Evolutionary conservation across 805 yeast species (phyloP), one percentile per base, ranked within the genome.

Genomic region (Starmerella davenportii): DNA sequence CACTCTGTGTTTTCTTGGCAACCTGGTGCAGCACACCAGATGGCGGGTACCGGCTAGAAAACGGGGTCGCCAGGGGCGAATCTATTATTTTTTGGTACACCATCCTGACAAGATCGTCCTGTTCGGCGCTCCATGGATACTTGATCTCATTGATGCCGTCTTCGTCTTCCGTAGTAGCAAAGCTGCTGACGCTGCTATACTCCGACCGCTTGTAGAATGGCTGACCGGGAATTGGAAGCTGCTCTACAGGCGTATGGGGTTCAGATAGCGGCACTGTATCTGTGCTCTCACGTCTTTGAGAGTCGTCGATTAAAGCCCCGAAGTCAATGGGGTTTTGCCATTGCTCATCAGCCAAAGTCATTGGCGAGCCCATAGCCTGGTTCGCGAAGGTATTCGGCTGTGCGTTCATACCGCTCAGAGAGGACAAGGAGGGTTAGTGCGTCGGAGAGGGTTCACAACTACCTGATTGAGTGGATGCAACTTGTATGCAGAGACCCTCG

Each of bases 21-120:
- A 74, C 75, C 38, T 64, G 63, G 31, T 72, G 71, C 17, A 74
- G 62, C 3, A 76, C 65, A 1, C 82, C 82, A 1, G 75, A 65
- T 0, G 84, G 82, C 5, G 82, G 84, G 49, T 68, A 68, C 31
- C 62, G 53, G 15, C 70, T 67, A 45, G 74, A 74, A 51, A 76
- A 76, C 0, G 85, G 85, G 0, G 85, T 76, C 5, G 66, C 61
- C 25, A 71, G 68, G 5, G 84, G 82, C 48, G 67, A 71, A 35
- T 62, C 62, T 14, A 69, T 64, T 40, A 68, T 61, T 7, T 58
- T 49, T 37, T 68, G 68, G 48, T 73, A 74, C 4, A 63, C 59
- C 30, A 61, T 62, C 47, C 64, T 49, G 19, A 75, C 53, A 13
- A 68, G 49, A 18, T 56, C 59, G 46, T 72, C 71, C 44, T 57